phyloP scores from a whole-genome alignment of 1,139 yeast genomes.

The Casaregolazyma suthepensis region DNA sequence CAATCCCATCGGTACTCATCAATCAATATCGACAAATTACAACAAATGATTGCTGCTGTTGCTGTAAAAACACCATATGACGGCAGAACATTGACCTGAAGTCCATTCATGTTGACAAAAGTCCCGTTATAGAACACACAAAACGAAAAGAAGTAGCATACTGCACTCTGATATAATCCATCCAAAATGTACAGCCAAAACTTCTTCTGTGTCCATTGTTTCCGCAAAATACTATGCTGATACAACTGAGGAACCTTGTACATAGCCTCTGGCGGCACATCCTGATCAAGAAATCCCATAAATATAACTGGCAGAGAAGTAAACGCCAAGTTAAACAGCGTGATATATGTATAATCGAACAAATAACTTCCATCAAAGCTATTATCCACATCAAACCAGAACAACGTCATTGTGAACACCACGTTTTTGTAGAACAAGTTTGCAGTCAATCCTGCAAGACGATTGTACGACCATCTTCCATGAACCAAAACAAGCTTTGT shows the following conservation, averaged over 20 bases:
- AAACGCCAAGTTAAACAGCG: slow-evolving; percentile 89
- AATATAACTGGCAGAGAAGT: slow-evolving; percentile 92
- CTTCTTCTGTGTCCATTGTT: slow-evolving; percentile 73
- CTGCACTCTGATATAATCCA: slow-evolving; percentile 81
- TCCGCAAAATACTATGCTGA: slow-evolving; percentile 72
- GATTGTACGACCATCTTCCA: slow-evolving; percentile 93
- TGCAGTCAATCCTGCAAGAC: slow-evolving; percentile 92
- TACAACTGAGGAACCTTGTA: slow-evolving; percentile 82
- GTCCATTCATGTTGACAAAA: slow-evolving; percentile 58
- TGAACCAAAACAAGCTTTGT: slow-evolving; percentile 76
- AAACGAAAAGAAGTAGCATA: slow-evolving; percentile 83
- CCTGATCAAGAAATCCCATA: slow-evolving; percentile 89
- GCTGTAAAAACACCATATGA: slow-evolving; percentile 80
- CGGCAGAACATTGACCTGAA: slow-evolving; percentile 71
- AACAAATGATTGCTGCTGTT: slow-evolving; percentile 70
- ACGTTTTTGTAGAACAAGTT: slow-evolving; percentile 88
- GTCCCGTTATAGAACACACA: slow-evolving; percentile 53
- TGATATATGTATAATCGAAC: slow-evolving; percentile 86
- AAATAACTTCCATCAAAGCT: slow-evolving; percentile 88
- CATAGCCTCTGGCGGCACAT: slow-evolving; percentile 74
- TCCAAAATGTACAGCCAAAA: slow-evolving; percentile 79
- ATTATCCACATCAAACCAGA: slow-evolving; percentile 86
- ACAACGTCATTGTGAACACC: slow-evolving; percentile 78
- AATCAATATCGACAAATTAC: slow-evolving; percentile 70
- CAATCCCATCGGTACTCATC: slow-evolving; percentile 96